Base-by-base conservation (phyloP, 345 rosid species). In the Combretum micranthum region DNA sequence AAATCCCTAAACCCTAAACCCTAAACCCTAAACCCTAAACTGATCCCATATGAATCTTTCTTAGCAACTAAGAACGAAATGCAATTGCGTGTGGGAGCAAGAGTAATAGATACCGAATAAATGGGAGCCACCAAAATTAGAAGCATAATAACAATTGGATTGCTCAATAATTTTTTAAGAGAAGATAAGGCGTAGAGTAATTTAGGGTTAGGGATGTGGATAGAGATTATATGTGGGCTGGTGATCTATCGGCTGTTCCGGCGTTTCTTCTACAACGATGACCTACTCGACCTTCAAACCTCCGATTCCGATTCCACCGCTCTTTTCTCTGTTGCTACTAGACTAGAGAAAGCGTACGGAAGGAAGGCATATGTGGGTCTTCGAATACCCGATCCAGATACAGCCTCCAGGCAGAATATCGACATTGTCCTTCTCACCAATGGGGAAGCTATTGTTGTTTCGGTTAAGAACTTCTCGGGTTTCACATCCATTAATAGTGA, bases 341-440 rank as follows among this genome's bases (percentile, higher is more conserved):
- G 98, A 51, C 78, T 92, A 20, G 95, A 88, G 64, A 92, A 88
- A 82, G 83, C 88, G 51, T 80, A 83, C 61, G 84, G 83, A 55
- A 96, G 98, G 42, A 92, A 88, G 55, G 83, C 75, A 3, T 86
- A 83, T 54, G 79, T 81, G 3, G 96, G 98, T 49, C 98, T 92
- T 65, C 85, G 85, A 44, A 81, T 92, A 72, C 96, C 95, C 1
- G 95, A 92, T 72, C 73, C 93, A 10, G 98, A 92, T 52, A 71
- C 95, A 19, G 83, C 81, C 62, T 76, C 90, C 6, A 82, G 85
- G 39, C 83, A 84, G 71, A 72, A 74, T 56, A 72, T 92, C 14
- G 95, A 92, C 62, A 53, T 83, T 42, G 95, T 83, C 39, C 87
- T 84, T 53, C 69, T 91, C 56, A 73, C 81, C 52, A 83, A 77